These are phyloP conservation scores for Aspergillus steynii DNA, from an alignment of 495 filamentous ascomycete genomes.

Conservation along the genomic window DNA sequence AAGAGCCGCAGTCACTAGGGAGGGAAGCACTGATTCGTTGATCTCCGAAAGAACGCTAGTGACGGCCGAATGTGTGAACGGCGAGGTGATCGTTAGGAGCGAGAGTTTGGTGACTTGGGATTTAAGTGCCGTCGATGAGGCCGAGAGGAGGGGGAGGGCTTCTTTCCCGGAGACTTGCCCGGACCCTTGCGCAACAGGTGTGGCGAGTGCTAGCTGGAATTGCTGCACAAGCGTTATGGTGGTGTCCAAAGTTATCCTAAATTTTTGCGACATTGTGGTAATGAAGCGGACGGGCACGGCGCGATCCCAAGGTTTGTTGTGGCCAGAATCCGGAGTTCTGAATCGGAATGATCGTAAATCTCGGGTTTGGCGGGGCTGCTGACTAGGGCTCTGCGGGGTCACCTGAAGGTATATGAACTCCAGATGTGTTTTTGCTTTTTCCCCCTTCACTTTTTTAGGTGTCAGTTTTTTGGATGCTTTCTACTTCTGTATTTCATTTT, in stretches of 20 bases:
- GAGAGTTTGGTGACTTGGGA: conserved; percentile 86
- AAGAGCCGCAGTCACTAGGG: conserved; percentile 66
- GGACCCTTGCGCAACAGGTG: conserved; percentile 21
- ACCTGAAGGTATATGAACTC: conserved; percentile 16
- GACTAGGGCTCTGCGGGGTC: conserved; percentile 40
- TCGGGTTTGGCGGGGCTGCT: conserved; percentile 32
- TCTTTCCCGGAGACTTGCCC: conserved; percentile 38
- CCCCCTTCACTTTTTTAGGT: too few species aligned
- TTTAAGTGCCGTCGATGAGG: conserved; percentile 65
- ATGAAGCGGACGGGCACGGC: not conserved
- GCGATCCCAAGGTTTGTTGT: not conserved
- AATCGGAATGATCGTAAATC: conserved; percentile 24
- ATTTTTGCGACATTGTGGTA: conserved; percentile 40
- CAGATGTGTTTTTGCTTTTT: not conserved
- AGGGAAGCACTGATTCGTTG: conserved; percentile 65
- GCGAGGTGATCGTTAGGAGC: conserved; percentile 77
- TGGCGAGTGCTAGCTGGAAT: conserved; percentile 40
- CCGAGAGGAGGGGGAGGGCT: conserved; percentile 62
- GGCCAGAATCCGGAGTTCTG: conserved; percentile 3
- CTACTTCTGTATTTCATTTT: too few species aligned
- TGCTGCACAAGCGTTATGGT: conserved; percentile 35
- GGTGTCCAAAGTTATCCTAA: conserved; percentile 33
- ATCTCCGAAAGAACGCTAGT: conserved; percentile 64
- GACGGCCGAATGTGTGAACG: conserved; percentile 79
- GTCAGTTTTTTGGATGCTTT: too few species aligned